These are phyloP conservation scores for Tetradesmus lagerheimii DNA, from an alignment of 139 green algal species.

Conservation along the genomic window DNA sequence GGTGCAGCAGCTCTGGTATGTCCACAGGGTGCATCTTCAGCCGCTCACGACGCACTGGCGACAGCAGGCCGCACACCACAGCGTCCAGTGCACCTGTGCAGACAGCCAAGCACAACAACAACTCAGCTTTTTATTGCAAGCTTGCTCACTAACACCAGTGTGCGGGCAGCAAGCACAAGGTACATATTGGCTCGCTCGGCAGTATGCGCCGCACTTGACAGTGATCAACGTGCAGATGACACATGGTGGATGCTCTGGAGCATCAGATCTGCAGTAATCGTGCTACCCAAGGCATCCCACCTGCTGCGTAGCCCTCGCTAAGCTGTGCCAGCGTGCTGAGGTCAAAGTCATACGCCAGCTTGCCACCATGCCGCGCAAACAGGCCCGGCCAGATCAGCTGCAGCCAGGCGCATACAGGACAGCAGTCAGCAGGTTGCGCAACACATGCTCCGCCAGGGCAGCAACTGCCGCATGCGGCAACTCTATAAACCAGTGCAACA, in stretches of 20 bases:
- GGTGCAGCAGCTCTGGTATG: constrained; percentile 71
- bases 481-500: no score
- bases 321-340: constrained; percentile 81
- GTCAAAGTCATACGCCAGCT: constrained; percentile 78
- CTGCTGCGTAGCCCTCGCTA: constrained; percentile 64
- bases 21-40: constrained; percentile 54
- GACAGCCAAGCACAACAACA: background rate
- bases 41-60: constrained; percentile 62
- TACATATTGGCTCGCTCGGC: no score
- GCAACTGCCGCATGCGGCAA: background rate
- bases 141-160: no score
- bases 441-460: background rate
- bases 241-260: no score
- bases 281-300: no score
- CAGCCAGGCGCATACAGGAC: background rate
- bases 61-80: constrained; percentile 71
- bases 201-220: no score
- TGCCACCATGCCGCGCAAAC: constrained; percentile 71
- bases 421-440: background rate
- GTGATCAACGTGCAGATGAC: no score
- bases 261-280: no score
- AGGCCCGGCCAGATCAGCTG: constrained; percentile 76
- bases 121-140: no score
- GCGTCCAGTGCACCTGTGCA: background rate
- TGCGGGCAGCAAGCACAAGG: no score